Evolutionary conservation across 2,329 filamentous ascomycete genomes (phyloP).

Genomic region (Calonectria henricotiae): DNA sequence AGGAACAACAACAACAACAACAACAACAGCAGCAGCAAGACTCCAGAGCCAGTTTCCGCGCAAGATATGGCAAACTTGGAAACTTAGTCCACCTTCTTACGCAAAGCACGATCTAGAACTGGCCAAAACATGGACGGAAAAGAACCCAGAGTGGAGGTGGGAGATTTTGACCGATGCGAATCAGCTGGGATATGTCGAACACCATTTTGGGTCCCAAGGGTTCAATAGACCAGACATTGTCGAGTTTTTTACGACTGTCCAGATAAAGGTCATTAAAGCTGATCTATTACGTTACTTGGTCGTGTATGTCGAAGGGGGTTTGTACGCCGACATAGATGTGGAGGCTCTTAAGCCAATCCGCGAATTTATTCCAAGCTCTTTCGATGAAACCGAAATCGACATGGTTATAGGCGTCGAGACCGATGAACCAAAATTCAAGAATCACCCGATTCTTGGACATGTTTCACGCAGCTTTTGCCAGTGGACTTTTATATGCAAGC

Average conservation of each 20-base stretch:
- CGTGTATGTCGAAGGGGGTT: conserved; percentile 9
- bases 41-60: neutral
- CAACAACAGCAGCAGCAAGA: neutral
- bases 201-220: neutral
- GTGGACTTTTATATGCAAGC: conserved; percentile 21
- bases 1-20: neutral
- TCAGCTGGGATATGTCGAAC: conserved; percentile 4
- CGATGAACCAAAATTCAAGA: conserved; percentile 5
- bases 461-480: conserved; percentile 6
- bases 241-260: conserved; percentile 5
- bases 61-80: conserved; percentile 17
- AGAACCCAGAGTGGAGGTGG: conserved; percentile 1
- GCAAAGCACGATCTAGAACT: neutral
- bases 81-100: neutral
- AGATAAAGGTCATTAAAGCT: conserved; percentile 9
- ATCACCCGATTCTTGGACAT: conserved; percentile 4
- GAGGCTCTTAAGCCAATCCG: conserved; percentile 2
- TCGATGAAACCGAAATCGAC: conserved; percentile 5
- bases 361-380: neutral
- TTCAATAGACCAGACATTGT: conserved; percentile 2
- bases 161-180: conserved; percentile 4
- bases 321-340: conserved; percentile 11
- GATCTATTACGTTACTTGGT: conserved; percentile 1
- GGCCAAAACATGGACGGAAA: neutral
- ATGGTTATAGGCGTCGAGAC: conserved; percentile 12